A percentile compares a stretch with the other conserved stretches of the same genome.
phyloP scores from a whole-genome alignment of 2,329 filamentous ascomycete genomes.

The Trichoderma koningiopsis region DNA sequence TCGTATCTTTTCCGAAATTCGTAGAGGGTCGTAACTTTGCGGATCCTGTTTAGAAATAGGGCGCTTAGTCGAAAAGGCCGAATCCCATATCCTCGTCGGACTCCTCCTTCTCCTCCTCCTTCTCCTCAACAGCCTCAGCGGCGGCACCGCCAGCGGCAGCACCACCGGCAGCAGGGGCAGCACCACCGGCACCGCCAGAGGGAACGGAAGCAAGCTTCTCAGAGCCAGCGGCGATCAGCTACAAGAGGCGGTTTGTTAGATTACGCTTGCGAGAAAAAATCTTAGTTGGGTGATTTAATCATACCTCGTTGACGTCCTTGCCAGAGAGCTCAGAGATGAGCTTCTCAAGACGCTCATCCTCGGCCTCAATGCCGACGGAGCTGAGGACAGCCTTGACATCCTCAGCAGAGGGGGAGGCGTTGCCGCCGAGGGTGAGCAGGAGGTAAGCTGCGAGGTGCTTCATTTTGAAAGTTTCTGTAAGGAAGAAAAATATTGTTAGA shows the following conservation, averaged over 20 bases:
- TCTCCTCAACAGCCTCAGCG: conserved; percentile 86
- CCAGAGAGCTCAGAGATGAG: conserved; percentile 88
- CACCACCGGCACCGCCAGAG: conserved; percentile 70
- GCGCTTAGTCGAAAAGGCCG: conserved; percentile 73
- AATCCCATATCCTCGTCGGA: conserved; percentile 78
- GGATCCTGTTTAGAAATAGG: conserved; percentile 32
- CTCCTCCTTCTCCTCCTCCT: conserved; percentile 62
- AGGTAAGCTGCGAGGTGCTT: conserved; percentile 99
- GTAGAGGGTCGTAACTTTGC: conserved; percentile 38
- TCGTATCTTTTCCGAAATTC: conserved; percentile 41
- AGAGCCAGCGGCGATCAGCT: conserved; percentile 91
- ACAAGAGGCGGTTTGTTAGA: conserved; percentile 18
- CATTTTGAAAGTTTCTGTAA: conserved; percentile 67
- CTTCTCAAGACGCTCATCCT: conserved; percentile 80
- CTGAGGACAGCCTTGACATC: conserved; percentile 89
- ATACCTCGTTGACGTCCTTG: conserved; percentile 92
- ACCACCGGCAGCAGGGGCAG: conserved; percentile 69
- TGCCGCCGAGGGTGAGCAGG: conserved; percentile 92
- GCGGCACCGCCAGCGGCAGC: conserved; percentile 64
- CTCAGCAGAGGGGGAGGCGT: conserved; percentile 78
- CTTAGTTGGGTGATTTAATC: conserved; percentile 34
- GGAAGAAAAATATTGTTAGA: neutral
- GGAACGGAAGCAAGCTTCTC: conserved; percentile 97
- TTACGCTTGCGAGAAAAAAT: neutral
- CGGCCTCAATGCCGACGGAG: conserved; percentile 93